Evolutionary conservation across 441 rosid genomes (phyloP).

Genomic region (Gossypium schwendimanii): DNA sequence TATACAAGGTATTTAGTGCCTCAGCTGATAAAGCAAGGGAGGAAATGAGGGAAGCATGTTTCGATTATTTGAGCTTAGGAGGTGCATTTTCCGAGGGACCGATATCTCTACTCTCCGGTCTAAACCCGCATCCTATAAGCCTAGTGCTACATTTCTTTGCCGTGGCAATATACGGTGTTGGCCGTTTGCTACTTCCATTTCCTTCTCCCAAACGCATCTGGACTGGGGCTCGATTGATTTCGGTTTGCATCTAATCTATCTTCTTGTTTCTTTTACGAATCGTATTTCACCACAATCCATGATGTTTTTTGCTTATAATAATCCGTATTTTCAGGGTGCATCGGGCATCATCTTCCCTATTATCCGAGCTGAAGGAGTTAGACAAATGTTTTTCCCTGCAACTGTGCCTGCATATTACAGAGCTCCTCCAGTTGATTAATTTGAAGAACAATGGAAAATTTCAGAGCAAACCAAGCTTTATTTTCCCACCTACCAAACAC

Average conservation of each 20-base stretch:
- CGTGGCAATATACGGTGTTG: conserved; percentile 7
- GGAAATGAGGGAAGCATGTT: conserved; percentile 1
- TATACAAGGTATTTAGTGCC: conserved; percentile 13
- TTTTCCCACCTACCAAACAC: background rate
- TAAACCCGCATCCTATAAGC: conserved; percentile 10
- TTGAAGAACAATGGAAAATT: background rate
- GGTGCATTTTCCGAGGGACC: conserved; percentile 5
- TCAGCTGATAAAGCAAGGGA: conserved; percentile 15
- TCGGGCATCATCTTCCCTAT: conserved; percentile 13
- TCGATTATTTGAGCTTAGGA: conserved; percentile 12
- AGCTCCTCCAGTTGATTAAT: conserved; percentile 1
- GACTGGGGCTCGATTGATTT: conserved; percentile 14
- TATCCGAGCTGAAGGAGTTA: conserved; percentile 19
- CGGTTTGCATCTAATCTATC: background rate
- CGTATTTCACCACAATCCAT: background rate
- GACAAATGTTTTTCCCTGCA: conserved; percentile 17
- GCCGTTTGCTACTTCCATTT: conserved; percentile 16
- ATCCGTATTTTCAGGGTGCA: conserved; percentile 9
- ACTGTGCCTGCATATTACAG: conserved; percentile 1
- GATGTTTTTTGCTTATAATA: background rate
- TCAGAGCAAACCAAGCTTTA: background rate
- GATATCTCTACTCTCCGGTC: conserved; percentile 9
- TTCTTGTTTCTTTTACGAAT: background rate
- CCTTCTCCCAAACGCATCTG: conserved; percentile 14
- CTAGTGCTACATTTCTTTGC: conserved; percentile 13